A percentile compares a stretch with the other conserved stretches of the same genome.
Evolutionary conservation across 176 grass and related monocot genomes (phyloP).

Genomic region (Zea luxurians): DNA sequence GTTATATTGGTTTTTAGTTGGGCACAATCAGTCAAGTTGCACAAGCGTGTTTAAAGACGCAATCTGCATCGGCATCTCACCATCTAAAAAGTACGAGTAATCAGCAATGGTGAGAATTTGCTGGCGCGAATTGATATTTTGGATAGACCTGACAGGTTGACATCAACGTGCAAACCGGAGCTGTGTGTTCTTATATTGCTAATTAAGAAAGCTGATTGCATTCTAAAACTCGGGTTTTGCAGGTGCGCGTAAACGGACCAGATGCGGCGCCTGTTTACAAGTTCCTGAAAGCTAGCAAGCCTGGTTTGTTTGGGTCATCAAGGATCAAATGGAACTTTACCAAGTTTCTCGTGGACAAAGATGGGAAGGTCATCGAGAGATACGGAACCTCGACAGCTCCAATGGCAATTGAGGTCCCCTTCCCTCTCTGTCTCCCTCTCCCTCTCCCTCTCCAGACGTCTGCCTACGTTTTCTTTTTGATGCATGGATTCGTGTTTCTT

Average conservation of each 20-base stretch:
- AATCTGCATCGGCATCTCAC: neutral
- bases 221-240: neutral
- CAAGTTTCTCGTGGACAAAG: constrained; percentile 85
- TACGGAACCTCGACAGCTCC: constrained; percentile 58
- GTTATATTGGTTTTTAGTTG: neutral
- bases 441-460: neutral
- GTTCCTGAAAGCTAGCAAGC: constrained; percentile 86
- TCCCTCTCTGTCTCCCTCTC: neutral
- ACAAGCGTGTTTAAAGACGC: neutral
- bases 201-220: neutral
- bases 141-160: constrained; percentile 7
- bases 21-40: neutral
- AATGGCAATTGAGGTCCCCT: constrained; percentile 67
- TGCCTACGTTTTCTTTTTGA: neutral
- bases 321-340: constrained; percentile 93
- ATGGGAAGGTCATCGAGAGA: constrained; percentile 77
- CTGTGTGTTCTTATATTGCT: neutral
- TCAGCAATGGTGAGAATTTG: neutral
- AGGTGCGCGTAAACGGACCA: constrained; percentile 87
- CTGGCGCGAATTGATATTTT: neutral
- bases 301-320: constrained; percentile 60
- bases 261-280: constrained; percentile 70
- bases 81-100: neutral
- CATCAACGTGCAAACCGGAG: neutral
- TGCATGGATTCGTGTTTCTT: constrained; percentile 15